phyloP scores from a whole-genome alignment of 2,329 filamentous ascomycete genomes.

The Fusarium sp. region DNA sequence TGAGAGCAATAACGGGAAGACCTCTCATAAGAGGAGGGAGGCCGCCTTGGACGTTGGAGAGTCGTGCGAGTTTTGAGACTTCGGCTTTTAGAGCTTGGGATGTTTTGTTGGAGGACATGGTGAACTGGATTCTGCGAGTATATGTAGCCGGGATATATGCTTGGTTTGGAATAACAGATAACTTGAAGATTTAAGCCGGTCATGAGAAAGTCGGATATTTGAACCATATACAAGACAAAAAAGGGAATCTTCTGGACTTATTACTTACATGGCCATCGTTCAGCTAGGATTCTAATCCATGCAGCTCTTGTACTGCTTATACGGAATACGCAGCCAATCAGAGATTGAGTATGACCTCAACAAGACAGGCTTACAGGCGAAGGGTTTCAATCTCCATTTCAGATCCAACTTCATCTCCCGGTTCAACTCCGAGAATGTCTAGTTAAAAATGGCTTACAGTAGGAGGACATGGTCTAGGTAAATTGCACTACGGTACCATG shows the following conservation, averaged over 20 bases:
- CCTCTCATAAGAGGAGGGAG: conserved; percentile 31
- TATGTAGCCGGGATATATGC: no score
- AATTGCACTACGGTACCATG: background rate
- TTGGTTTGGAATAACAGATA: background rate
- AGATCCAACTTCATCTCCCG: background rate
- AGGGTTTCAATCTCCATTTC: background rate
- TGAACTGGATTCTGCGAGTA: fast-evolving
- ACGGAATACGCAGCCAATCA: conserved; percentile 19
- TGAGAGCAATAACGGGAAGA: conserved; percentile 30
- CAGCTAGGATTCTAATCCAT: background rate
- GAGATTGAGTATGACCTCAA: background rate
- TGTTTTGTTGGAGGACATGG: conserved; percentile 10
- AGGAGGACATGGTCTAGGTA: background rate
- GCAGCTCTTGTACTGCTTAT: background rate
- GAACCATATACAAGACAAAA: no score
- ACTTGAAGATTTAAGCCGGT: no score
- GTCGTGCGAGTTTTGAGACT: conserved; percentile 29
- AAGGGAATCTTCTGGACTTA: background rate
- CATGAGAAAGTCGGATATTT: no score
- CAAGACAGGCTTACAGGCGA: background rate
- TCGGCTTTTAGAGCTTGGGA: conserved; percentile 23
- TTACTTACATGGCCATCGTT: background rate
- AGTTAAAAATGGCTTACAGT: fast-evolving
- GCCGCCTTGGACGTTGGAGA: conserved; percentile 37
- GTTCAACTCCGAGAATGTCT: background rate